These are phyloP conservation scores for Lactuca sativa DNA, from an alignment of 129 eudicot genomes.

Conservation along the genomic window DNA sequence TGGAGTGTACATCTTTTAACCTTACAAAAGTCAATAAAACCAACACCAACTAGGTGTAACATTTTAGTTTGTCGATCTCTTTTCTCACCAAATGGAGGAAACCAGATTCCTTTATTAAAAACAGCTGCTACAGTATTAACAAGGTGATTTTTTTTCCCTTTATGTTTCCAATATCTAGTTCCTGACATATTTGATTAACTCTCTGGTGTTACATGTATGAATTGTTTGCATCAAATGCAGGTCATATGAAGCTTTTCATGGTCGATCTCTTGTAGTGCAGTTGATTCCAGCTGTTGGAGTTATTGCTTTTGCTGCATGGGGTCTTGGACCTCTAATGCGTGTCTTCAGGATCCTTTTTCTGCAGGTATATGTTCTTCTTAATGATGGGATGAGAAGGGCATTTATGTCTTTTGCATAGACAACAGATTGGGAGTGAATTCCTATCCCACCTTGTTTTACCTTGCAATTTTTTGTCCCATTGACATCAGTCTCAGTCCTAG, in stretches of 20 bases:
- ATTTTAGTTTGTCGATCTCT: constrained; percentile 58
- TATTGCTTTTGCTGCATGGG: constrained; percentile 77
- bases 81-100: constrained; percentile 60
- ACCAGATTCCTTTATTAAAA: constrained; percentile 46
- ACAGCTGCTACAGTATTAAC: constrained; percentile 51
- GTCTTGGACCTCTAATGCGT: constrained; percentile 62
- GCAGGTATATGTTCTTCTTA: constrained; percentile 36
- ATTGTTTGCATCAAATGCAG: constrained; percentile 39
- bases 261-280: constrained; percentile 50
- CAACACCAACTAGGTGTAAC: constrained; percentile 43
- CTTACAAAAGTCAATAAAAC: constrained; percentile 29
- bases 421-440: no score
- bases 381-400: no score
- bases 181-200: constrained; percentile 10
- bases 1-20: constrained; percentile 53
- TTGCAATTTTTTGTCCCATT: no score
- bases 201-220: constrained; percentile 6
- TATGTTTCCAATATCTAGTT: constrained; percentile 10
- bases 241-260: constrained; percentile 51
- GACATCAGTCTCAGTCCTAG: no score
- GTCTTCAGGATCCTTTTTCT: constrained; percentile 50
- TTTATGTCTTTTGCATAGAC: no score
- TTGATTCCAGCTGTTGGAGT: constrained; percentile 72
- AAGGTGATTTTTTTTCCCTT: constrained; percentile 36
- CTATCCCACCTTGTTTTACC: no score